These are phyloP conservation scores for Alloascoidea africana DNA, from an alignment of 805 yeast genomes.

Conservation along the genomic window DNA sequence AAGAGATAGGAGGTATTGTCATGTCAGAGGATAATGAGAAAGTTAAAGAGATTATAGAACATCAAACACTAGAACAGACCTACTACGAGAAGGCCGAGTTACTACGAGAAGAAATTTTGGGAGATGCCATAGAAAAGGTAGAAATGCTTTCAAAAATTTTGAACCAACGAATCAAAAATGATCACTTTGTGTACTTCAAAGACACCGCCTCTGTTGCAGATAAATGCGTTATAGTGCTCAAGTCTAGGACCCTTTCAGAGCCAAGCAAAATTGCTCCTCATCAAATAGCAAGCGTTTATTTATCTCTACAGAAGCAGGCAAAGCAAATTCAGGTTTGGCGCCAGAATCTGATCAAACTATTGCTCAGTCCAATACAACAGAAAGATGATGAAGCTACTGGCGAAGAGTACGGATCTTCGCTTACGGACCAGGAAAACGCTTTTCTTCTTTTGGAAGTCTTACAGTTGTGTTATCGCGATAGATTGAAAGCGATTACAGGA, in stretches of 20 bases:
- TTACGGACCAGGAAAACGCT: constrained; percentile 62
- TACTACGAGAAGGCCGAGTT: constrained; percentile 48
- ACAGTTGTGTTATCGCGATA: constrained; percentile 20
- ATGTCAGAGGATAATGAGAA: constrained; percentile 13
- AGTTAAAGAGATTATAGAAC: constrained; percentile 17
- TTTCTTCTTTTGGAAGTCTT: constrained; percentile 18
- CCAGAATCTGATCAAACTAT: constrained; percentile 22
- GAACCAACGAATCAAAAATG: constrained; percentile 4
- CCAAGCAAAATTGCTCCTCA: no score
- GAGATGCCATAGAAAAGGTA: constrained; percentile 20
- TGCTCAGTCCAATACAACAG: constrained; percentile 38
- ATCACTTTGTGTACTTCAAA: constrained; percentile 10
- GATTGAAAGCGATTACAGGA: constrained; percentile 27
- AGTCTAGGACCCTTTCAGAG: no score
- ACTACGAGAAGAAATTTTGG: constrained; percentile 36
- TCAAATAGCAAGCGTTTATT: no score
- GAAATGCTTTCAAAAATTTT: constrained; percentile 5
- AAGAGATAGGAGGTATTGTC: constrained; percentile 5
- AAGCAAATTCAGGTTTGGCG: constrained; percentile 36
- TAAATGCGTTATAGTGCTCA: constrained; percentile 8
- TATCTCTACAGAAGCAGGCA: constrained; percentile 40
- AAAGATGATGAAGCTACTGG: constrained; percentile 40
- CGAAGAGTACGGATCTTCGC: constrained; percentile 62
- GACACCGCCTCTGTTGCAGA: constrained; percentile 9
- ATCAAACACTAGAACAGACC: constrained; percentile 31